Conservation (phyloP, 495 filamentous ascomycete genomes). For the Cenococcum geophilum region DNA sequence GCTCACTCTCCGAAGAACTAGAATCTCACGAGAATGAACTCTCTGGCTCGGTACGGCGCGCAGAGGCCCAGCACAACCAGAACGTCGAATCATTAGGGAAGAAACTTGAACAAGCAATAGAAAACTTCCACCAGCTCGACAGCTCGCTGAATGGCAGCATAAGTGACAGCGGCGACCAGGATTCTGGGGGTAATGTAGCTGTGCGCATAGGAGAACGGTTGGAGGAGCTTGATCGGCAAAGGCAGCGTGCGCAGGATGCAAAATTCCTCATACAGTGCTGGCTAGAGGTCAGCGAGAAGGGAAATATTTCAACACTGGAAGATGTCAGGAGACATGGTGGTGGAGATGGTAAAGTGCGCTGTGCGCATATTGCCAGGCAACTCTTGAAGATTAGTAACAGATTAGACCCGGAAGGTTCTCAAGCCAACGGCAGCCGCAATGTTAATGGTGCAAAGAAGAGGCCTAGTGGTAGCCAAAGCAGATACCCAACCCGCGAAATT, state of each 20-base stretch:
- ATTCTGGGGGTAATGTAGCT: slow-evolving; percentile 71
- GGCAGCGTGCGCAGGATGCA: slow-evolving; percentile 82
- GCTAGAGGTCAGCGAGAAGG: slow-evolving; percentile 82
- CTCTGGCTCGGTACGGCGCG: slow-evolving; percentile 77
- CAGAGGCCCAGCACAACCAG: slow-evolving; percentile 85
- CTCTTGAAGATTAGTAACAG: slow-evolving; percentile 80
- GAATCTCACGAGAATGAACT: slow-evolving; percentile 84
- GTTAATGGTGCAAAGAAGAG: slow-evolving; percentile 34
- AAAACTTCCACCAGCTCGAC: slow-evolving; percentile 84
- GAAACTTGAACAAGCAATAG: slow-evolving; percentile 85
- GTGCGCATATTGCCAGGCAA: slow-evolving; percentile 83
- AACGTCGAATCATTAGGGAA: slow-evolving; percentile 76
- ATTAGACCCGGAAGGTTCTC: slow-evolving; percentile 66
- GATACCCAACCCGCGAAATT: slow-evolving; percentile 70
- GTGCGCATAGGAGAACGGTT: slow-evolving; percentile 92
- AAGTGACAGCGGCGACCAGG: slow-evolving; percentile 45
- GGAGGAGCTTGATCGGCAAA: slow-evolving; percentile 89
- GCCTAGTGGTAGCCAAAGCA: slow-evolving; percentile 48
- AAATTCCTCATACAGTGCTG: slow-evolving; percentile 95
- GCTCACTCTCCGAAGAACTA: slow-evolving; percentile 75
- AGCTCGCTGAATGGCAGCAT: slow-evolving; percentile 57
- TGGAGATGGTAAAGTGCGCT: slow-evolving; percentile 79
- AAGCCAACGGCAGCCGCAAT: slow-evolving; percentile 46
- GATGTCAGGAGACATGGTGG: slow-evolving; percentile 72
- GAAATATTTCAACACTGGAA: slow-evolving; percentile 71